Conservation (phyloP, 176 grass and related monocot species). For the Oropetium thomaeum region DNA sequence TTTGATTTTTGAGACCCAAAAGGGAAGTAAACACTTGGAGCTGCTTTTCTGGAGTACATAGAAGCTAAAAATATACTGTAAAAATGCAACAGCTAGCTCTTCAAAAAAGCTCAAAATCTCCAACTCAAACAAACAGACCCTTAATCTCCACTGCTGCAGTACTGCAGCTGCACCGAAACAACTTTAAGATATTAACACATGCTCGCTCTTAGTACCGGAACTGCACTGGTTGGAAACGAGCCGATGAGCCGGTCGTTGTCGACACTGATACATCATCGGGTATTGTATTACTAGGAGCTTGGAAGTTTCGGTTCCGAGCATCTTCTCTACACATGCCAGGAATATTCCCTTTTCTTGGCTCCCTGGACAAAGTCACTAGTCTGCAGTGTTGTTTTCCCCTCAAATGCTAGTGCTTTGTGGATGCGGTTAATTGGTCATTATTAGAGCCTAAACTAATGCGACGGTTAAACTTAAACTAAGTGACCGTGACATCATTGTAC, state of each 20-base stretch:
- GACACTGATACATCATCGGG: not conserved
- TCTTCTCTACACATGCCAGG: conserved; percentile 22
- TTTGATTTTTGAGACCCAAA: too few relatives aligned
- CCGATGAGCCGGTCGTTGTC: conserved; percentile 35
- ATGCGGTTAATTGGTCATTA: not conserved
- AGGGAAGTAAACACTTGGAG: too few relatives aligned
- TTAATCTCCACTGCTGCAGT: not conserved
- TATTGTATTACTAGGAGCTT: conserved; percentile 29
- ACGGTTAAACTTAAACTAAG: not conserved
- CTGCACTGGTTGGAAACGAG: too few relatives aligned
- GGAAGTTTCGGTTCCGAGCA: conserved; percentile 28
- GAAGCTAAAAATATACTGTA: too few relatives aligned
- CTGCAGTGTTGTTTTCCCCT: conserved; percentile 1
- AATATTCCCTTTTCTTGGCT: conserved; percentile 37
- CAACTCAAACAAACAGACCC: not conserved
- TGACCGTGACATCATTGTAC: not conserved
- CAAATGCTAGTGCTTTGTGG: not conserved
- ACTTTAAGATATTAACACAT: too few relatives aligned
- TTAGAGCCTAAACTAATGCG: not conserved
- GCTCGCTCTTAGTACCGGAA: not conserved
- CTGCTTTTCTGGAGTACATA: too few relatives aligned
- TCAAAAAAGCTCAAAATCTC: too few relatives aligned
- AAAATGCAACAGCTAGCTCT: too few relatives aligned
- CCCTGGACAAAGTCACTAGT: conserved; percentile 11
- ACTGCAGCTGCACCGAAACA: conserved; percentile 12